Evolutionary conservation across 768 basidiomycete genomes (phyloP), one percentile per base, ranked within the genome.

Genomic region (Suillus bovinus): DNA sequence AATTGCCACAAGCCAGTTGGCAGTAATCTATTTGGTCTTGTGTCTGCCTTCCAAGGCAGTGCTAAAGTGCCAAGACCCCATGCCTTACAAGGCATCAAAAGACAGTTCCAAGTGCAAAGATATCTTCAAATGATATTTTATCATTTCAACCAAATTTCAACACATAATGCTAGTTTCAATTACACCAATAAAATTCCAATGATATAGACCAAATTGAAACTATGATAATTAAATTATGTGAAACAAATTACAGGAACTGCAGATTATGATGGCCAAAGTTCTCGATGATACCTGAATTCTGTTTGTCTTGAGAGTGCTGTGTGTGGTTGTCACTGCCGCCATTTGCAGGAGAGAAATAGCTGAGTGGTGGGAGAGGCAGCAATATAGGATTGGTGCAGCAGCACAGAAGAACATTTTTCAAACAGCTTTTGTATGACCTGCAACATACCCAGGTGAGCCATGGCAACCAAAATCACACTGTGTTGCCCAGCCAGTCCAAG

Each of bases 401-500:
- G 88, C 4, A 70, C 77, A 42, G 86, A 76, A 16, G 93, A 91
- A 71, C 93, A 94, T 70, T 85, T 89, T 76, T 98, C 96, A 69
- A 96, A 99, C 16, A 99, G 79, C 76, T 98, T 98, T 81, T 99
- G 96, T 27, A 99, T 93, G 68, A 99, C 91, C 89, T 93, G 60
- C 33, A 61, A 13, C 64, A 59, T 39, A 56, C 55, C 55, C 17
- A 56, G 36, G 38, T 56, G 17, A 55, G 54, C 54, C 54, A 55
- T 36, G 36, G 36, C 34, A 55, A 55, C 54, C 54, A 36, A 22
- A 55, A 24, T 55, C 20, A 36, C 42, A 74, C 74, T 67, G 96
- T 99, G 71, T 99, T 99, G 53, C 97, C 97, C 67, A 99, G 89
- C 90, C 97, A 99, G 74, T 99, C 96, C 41, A 93, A 95, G 16